Base-by-base conservation (phyloP, 768 basidiomycete genomes). In the Amanita rimosa region DNA sequence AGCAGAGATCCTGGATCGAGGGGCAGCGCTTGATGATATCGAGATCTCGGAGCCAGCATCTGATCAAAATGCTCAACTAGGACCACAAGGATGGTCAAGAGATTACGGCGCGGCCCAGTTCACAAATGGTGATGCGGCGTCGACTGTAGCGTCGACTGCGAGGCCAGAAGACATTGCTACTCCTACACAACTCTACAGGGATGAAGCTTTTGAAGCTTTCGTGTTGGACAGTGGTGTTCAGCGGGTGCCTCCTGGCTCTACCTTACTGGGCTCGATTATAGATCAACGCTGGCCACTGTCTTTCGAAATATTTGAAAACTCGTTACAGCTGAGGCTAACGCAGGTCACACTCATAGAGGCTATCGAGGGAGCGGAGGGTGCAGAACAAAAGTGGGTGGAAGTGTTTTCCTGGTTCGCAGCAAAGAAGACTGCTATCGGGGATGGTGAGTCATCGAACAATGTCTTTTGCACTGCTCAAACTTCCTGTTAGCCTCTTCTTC, bases 371-470 rank as follows among this genome's bases (percentile, higher is more conserved):
- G 74, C 91, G 0, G 90, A 94, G 56, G 78, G 80, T 35, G 93
- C 92, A 0, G 82, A 85, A 53, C 66, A 68, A 14, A 81, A 79
- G 49, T 93, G 91, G 78, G 69, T 91, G 13, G 89, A 91, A 22
- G 74, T 91, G 6, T 95, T 94, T 62, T 67, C 76, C 4, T 96
- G 87, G 85, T 82, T 92, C 58, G 82, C 91, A 0, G 83, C 81
- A 49, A 69, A 71, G 55, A 72, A 61, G 39, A 63, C 66, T 24
- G 35, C 56, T 40, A 53, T 60, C 7, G 55, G 56, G 40, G 56
- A 55, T 46, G 46, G 58, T 40, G 52, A 54, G 34, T 36, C 45
- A 48, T 49, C 6, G 6, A 27, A 43, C 50, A 26, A 46, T 40
- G 52, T 55, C 52, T 21, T 26, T 38, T 35, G 42, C 26, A 22